Conservation (phyloP, 192 early-diverging fungal species). For the Haplosporangium gracile region DNA sequence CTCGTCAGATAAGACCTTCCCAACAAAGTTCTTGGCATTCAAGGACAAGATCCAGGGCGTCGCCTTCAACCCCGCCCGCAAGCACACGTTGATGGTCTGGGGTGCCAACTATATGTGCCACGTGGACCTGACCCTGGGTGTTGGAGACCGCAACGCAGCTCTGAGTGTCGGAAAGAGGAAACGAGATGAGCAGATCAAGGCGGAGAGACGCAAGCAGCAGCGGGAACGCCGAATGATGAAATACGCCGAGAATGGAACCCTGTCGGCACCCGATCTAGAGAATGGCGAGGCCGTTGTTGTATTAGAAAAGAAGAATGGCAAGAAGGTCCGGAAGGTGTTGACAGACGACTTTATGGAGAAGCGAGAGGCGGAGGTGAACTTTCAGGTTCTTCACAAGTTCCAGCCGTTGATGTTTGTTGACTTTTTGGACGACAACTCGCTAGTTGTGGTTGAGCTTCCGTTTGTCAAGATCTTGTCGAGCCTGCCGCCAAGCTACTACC, state of each 20-base stretch:
- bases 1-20: constrained; percentile 70
- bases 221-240: constrained; percentile 63
- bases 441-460: constrained; percentile 93
- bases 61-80: constrained; percentile 74
- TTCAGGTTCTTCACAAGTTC: constrained; percentile 83
- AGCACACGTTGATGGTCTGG: constrained; percentile 75
- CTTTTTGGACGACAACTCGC: constrained; percentile 76
- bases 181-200: constrained; percentile 62
- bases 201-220: constrained; percentile 50
- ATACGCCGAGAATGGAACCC: constrained; percentile 45
- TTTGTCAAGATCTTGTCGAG: constrained; percentile 82
- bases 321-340: constrained; percentile 22
- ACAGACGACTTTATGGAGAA: constrained; percentile 61
- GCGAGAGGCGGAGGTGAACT: constrained; percentile 67
- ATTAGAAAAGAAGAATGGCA: constrained; percentile 43
- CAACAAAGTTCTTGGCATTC: constrained; percentile 71
- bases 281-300: constrained; percentile 55
- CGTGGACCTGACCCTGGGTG: constrained; percentile 76
- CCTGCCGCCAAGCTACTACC: constrained; percentile 86
- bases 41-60: constrained; percentile 83
- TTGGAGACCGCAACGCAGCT: constrained; percentile 66
- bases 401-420: constrained; percentile 86
- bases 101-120: constrained; percentile 78
- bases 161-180: constrained; percentile 72
- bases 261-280: constrained; percentile 44